phyloP scores from a whole-genome alignment of 2,329 filamentous ascomycete species.

The Aspergillus neoniger region DNA sequence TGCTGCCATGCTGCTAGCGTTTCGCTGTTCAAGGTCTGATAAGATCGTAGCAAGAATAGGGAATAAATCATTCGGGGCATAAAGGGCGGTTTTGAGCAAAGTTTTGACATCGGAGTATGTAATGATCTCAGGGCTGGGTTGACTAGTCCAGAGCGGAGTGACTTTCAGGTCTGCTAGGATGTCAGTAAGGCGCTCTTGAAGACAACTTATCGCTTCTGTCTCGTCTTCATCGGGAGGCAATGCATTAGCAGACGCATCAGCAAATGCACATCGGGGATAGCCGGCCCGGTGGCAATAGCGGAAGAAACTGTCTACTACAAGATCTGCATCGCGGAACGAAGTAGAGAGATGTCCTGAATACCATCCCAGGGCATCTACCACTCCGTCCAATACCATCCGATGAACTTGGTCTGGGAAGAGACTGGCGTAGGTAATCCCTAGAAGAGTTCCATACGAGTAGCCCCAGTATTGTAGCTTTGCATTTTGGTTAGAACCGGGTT shows the following conservation, averaged over 20 bases:
- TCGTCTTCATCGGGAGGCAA: background rate
- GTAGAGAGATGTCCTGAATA: background rate
- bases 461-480: background rate
- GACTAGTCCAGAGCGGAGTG: background rate
- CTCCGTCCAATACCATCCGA: background rate
- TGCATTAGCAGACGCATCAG: background rate
- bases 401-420: background rate
- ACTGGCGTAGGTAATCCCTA: background rate
- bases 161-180: background rate
- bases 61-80: background rate
- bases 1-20: background rate
- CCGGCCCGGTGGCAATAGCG: background rate
- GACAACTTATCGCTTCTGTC: background rate
- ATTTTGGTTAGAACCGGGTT: background rate
- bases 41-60: background rate
- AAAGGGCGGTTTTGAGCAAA: background rate
- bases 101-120: background rate
- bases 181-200: background rate
- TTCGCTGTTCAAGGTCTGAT: background rate
- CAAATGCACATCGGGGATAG: background rate
- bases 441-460: background rate
- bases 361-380: background rate
- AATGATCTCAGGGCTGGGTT: background rate
- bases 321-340: background rate
- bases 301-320: background rate